Percentiles rank a stretch among this genome's conserved stretches.
Conservation (phyloP, 2,329 filamentous ascomycete species). For the Sporothrix dimorphospora region DNA sequence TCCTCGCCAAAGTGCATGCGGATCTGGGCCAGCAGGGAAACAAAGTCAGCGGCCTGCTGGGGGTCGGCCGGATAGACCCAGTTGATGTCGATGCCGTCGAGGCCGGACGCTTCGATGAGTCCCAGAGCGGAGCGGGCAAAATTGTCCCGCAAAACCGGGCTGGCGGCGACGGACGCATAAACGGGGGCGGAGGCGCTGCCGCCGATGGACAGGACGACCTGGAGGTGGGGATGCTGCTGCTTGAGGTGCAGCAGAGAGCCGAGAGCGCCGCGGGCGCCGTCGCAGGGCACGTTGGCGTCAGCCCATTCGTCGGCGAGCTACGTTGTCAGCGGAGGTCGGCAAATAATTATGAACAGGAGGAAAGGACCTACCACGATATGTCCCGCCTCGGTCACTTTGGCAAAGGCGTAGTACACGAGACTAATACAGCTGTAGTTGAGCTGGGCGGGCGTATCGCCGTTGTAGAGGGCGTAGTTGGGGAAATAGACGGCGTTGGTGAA, state of each 20-base stretch:
- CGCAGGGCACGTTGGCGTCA: constrained; percentile 71
- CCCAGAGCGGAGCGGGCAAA: constrained; percentile 70
- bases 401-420: constrained; percentile 83
- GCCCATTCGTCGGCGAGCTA: constrained; percentile 83
- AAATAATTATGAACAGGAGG: background rate
- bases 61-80: constrained; percentile 75
- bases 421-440: constrained; percentile 77
- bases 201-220: constrained; percentile 77
- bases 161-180: constrained; percentile 69
- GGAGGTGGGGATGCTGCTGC: constrained; percentile 68
- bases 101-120: constrained; percentile 70
- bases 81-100: constrained; percentile 78
- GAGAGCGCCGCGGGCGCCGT: constrained; percentile 71
- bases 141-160: constrained; percentile 62
- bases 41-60: constrained; percentile 70
- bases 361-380: constrained; percentile 68
- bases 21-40: constrained; percentile 67
- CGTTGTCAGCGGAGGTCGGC: background rate
- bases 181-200: constrained; percentile 66
- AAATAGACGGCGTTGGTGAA: constrained; percentile 81
- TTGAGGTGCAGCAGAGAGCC: constrained; percentile 75
- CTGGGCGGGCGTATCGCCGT: constrained; percentile 71
- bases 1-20: constrained; percentile 70
- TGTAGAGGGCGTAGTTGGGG: constrained; percentile 76
- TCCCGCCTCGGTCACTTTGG: constrained; percentile 71